These are phyloP conservation scores for Hirsutella minnesotensis DNA, from an alignment of 2,329 filamentous ascomycete species.

Conservation along the genomic window DNA sequence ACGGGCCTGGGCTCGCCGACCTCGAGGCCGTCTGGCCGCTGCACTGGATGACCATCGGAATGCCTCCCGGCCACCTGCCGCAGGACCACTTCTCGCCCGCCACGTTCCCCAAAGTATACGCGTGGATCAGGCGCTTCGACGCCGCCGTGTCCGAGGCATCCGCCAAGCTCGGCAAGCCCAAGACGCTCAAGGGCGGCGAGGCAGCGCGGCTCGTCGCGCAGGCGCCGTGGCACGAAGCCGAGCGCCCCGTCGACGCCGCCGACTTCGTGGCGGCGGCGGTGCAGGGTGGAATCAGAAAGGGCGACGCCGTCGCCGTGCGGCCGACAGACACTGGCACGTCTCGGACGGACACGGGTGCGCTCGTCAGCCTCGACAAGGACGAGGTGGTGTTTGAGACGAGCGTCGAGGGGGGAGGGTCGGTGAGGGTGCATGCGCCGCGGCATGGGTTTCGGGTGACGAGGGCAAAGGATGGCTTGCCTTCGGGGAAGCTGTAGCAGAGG, in stretches of 20 bases:
- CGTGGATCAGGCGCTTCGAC: constrained; percentile 54
- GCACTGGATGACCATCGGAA: constrained; percentile 44
- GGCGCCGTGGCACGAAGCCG: constrained; percentile 32
- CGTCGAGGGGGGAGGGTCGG: constrained; percentile 22
- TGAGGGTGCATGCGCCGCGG: constrained; percentile 50
- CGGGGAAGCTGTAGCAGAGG: too few relatives aligned
- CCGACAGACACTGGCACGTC: constrained; percentile 49
- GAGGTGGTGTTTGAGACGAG: constrained; percentile 48
- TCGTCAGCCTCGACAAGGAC: constrained; percentile 37
- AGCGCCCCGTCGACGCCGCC: constrained; percentile 28
- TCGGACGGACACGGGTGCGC: constrained; percentile 44
- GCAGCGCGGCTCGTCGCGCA: constrained; percentile 23
- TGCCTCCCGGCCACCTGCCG: constrained; percentile 42
- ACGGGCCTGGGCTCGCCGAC: constrained; percentile 47
- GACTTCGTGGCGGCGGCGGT: constrained; percentile 36
- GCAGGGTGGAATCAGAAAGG: constrained; percentile 37
- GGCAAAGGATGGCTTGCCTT: not conserved
- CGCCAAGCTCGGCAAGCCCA: constrained; percentile 14
- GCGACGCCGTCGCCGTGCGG: constrained; percentile 44
- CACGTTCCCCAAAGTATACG: constrained; percentile 47
- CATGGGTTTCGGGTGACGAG: constrained; percentile 41
- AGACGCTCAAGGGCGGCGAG: too few relatives aligned
- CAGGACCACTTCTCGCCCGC: constrained; percentile 35
- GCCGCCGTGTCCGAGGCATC: constrained; percentile 30
- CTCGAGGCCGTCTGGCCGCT: constrained; percentile 59